Percentiles rank a stretch among this genome's conserved stretches.
Evolutionary conservation across 441 rosid genomes (phyloP).

Genomic region (Sinapis alba): DNA sequence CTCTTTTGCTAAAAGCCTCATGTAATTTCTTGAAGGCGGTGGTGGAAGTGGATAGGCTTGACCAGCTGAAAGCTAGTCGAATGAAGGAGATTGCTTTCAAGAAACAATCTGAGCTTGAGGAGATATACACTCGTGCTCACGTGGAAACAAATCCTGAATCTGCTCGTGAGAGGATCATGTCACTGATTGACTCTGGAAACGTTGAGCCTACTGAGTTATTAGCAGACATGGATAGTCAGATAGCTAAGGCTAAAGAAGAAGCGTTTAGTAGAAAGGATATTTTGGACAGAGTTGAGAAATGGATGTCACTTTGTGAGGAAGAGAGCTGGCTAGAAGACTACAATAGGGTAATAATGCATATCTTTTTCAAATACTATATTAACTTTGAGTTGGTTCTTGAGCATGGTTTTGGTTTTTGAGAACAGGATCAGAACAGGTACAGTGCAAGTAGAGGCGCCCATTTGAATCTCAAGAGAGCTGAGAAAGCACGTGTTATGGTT

Average conservation of each 20-base stretch:
- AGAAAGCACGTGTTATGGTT: constrained; percentile 88
- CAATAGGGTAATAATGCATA: constrained; percentile 63
- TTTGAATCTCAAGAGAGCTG: constrained; percentile 96
- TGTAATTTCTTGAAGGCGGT: constrained; percentile 56
- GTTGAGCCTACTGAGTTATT: constrained; percentile 87
- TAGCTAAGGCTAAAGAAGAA: constrained; percentile 87
- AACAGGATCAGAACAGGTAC: constrained; percentile 96
- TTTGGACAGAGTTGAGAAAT: constrained; percentile 94
- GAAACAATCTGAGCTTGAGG: constrained; percentile 90
- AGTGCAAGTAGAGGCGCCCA: constrained; percentile 96
- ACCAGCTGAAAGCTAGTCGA: constrained; percentile 85
- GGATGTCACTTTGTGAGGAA: constrained; percentile 99
- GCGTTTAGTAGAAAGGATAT: constrained; percentile 91
- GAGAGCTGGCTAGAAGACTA: constrained; percentile 99
- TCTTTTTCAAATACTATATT: not conserved
- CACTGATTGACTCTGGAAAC: constrained; percentile 73
- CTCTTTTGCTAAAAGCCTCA: constrained; percentile 20
- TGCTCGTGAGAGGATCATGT: constrained; percentile 90
- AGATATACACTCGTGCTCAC: constrained; percentile 80
- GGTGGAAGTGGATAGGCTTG: constrained; percentile 95
- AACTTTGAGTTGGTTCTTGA: constrained; percentile 2
- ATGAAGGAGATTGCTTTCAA: constrained; percentile 97
- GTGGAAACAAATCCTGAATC: constrained; percentile 79
- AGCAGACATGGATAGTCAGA: constrained; percentile 91
- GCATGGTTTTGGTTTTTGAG: constrained; percentile 28